Base-by-base conservation (phyloP, 306 rosid species). In the Begonia peltatifolia region DNA sequence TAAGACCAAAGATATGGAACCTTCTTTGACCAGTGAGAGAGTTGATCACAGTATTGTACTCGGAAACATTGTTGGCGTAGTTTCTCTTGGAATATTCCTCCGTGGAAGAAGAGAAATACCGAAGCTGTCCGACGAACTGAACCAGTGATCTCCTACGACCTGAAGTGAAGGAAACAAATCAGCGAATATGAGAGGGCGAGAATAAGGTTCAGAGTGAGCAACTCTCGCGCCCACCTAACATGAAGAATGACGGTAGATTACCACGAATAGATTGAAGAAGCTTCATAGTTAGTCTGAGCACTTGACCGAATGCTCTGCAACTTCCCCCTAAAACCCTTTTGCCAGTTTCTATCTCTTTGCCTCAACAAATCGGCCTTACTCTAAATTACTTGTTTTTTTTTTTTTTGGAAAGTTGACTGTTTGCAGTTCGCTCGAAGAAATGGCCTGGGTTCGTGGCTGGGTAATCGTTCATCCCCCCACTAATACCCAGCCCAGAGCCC, bases 31-130 rank as follows among this genome's bases (percentile, higher is more conserved):
- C 63, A 6, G 66, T 65, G 74, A 90, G 44, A 59, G 86, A 77
- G 63, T 62, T 73, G 52, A 86, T 55, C 10, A 86, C 95, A 14
- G 88, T 81, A 75, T 80, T 86, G 76, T 90, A 90, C 68, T 90
- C 95, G 30, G 80, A 44, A 50, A 77, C 76, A 57, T 86, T 86
- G 63, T 62, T 71, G 14, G 99, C 95, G 46, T 90, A 90, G 66
- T 90, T 90, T 52, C 88, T 72, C 71, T 66, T 78, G 12, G 50
- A 52, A 68, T 86, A 76, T 11, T 74, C 84, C 56, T 79, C 93
- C 1, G 94, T 51, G n/a, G 76, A 41, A 52, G 73, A 74, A 6
- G 73, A 55, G 46, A 63, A 79, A 65, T 56, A 63, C 56, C 94
- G 76, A 53, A 68, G 73, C 58, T 73, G 70, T 15, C 88, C 82